Conservation (phyloP, 257 asterid species). For the Scutellaria galericulata region DNA sequence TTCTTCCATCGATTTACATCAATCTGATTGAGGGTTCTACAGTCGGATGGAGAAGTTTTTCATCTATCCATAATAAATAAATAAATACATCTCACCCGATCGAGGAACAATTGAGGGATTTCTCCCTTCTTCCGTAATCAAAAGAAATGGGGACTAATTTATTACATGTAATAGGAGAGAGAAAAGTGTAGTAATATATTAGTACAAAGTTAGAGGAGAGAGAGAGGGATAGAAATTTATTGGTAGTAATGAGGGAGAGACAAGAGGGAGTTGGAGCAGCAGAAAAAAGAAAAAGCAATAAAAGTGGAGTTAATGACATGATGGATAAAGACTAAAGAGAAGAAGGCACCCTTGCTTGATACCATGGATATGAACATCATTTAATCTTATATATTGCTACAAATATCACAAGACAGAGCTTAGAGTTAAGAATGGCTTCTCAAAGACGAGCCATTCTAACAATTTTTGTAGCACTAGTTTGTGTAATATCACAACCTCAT, state of each 20-base stretch:
- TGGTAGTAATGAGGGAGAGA: background rate
- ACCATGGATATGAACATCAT: conserved; percentile 35
- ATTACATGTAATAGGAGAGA: too few relatives aligned
- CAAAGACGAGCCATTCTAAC: conserved; percentile 27
- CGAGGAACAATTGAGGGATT: too few relatives aligned
- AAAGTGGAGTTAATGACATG: conserved; percentile 34
- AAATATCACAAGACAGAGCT: background rate
- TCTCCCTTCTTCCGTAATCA: too few relatives aligned
- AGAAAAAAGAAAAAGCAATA: conserved; percentile 37
- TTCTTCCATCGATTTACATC: too few relatives aligned
- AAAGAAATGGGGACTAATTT: too few relatives aligned
- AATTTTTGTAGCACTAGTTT: conserved; percentile 28
- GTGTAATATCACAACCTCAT: background rate
- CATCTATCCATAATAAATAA: too few relatives aligned
- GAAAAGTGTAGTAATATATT: too few relatives aligned
- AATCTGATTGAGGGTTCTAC: too few relatives aligned
- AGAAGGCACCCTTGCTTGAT: conserved; percentile 35
- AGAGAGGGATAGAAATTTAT: background rate
- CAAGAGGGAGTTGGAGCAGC: too few relatives aligned
- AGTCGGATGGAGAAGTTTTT: too few relatives aligned
- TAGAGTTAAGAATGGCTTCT: conserved; percentile 48
- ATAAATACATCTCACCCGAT: too few relatives aligned
- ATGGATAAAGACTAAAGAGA: conserved; percentile 35
- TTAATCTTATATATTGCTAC: conserved; percentile 6
- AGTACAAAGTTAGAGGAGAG: background rate